Conservation (phyloP, 179 eudicot genomes). For the Amaranthus tricolor region DNA sequence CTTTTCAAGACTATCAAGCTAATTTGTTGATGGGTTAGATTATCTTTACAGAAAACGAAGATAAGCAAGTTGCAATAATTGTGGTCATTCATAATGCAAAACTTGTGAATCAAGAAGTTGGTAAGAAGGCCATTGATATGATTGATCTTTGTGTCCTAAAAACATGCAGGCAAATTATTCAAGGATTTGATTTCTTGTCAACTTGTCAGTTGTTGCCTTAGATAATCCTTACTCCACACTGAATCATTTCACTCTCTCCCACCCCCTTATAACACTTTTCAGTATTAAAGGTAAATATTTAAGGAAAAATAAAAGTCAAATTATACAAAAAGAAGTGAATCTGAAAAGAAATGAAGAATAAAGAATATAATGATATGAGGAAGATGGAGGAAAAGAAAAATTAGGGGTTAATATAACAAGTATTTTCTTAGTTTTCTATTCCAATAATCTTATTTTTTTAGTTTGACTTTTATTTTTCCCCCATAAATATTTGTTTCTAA, state of each 20-base stretch:
- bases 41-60: neutral
- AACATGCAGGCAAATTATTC: slow-evolving; percentile 28
- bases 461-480: too few species aligned
- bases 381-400: too few species aligned
- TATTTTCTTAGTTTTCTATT: too few species aligned
- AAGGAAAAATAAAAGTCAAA: too few species aligned
- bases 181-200: slow-evolving; percentile 28
- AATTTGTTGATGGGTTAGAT: neutral
- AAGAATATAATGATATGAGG: too few species aligned
- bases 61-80: neutral
- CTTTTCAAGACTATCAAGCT: too few species aligned
- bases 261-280: neutral
- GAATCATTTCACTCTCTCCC: slow-evolving; percentile 10
- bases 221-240: slow-evolving; percentile 15
- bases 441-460: too few species aligned
- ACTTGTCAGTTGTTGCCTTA: slow-evolving; percentile 33
- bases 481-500: too few species aligned
- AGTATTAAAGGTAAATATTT: neutral
- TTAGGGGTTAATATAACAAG: too few species aligned
- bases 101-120: slow-evolving; percentile 20
- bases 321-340: too few species aligned
- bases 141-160: slow-evolving; percentile 18
- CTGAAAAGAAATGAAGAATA: too few species aligned
- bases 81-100: neutral
- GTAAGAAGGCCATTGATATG: slow-evolving; percentile 18